Evolutionary conservation across 1,284 basidiomycete genomes (phyloP).

Genomic region (Mycena sp.): DNA sequence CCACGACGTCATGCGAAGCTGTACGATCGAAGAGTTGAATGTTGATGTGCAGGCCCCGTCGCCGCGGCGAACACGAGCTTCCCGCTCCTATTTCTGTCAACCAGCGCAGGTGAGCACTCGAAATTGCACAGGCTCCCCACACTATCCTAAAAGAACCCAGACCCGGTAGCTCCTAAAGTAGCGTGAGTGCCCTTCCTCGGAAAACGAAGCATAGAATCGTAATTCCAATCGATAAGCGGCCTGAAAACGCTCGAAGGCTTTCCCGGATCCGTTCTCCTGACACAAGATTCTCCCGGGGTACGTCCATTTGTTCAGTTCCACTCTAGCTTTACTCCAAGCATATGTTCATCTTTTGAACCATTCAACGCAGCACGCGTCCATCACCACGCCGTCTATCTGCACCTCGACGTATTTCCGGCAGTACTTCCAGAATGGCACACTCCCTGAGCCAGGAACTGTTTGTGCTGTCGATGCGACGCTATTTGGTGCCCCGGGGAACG

Average conservation of each 20-base stretch:
- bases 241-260: conserved; percentile 24
- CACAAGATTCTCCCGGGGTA: conserved; percentile 32
- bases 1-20: too few species aligned
- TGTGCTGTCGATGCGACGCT: conserved; percentile 25
- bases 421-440: conserved; percentile 28
- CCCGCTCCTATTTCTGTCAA: conserved; percentile 22
- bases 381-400: conserved; percentile 25
- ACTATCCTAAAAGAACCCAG: neutral
- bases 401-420: conserved; percentile 13
- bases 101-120: conserved; percentile 13
- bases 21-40: too few species aligned
- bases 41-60: conserved; percentile 4
- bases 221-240: conserved; percentile 7
- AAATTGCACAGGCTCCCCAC: neutral
- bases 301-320: neutral
- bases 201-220: neutral
- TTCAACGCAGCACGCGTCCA: conserved; percentile 20
- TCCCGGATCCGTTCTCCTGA: conserved; percentile 29
- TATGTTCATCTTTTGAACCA: neutral
- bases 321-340: neutral
- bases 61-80: conserved; percentile 25
- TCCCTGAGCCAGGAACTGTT: conserved; percentile 26
- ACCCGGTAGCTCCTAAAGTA: conserved; percentile 23
- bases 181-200: neutral
- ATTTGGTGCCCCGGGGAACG: too few species aligned